Percentiles rank a stretch among this genome's conserved stretches.
These are phyloP conservation scores for Aspergillus candidus DNA, from an alignment of 2,329 filamentous ascomycete species.

Conservation along the genomic window DNA sequence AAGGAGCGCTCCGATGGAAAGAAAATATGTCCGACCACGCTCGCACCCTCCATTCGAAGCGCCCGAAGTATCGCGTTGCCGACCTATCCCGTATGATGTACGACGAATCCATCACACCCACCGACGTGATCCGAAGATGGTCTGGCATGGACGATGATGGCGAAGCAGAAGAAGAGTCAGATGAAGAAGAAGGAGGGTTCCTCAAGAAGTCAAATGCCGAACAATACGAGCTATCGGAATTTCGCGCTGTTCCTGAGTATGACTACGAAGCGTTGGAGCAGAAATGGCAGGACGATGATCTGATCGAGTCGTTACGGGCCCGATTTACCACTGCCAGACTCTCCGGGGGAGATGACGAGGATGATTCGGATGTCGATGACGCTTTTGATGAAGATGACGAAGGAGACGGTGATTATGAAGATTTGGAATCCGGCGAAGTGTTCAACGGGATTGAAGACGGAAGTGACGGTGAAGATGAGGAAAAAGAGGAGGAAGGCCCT, in stretches of 20 bases:
- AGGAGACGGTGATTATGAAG: conserved; percentile 77
- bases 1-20: conserved; percentile 77
- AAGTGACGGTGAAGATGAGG: conserved; percentile 44
- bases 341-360: conserved; percentile 50
- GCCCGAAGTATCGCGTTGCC: conserved; percentile 66
- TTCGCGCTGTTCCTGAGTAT: conserved; percentile 69
- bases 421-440: conserved; percentile 70
- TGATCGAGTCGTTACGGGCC: conserved; percentile 65
- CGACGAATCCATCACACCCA: conserved; percentile 68
- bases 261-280: conserved; percentile 74
- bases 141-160: conserved; percentile 61
- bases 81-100: conserved; percentile 88
- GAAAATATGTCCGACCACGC: conserved; percentile 74
- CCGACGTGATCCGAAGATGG: conserved; percentile 74
- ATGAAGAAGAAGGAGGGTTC: conserved; percentile 62
- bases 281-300: conserved; percentile 78
- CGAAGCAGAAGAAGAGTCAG: conserved; percentile 47
- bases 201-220: conserved; percentile 53
- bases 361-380: conserved; percentile 45
- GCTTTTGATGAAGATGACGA: conserved; percentile 56
- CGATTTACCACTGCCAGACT: conserved; percentile 69
- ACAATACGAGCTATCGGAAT: conserved; percentile 54
- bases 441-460: conserved; percentile 39
- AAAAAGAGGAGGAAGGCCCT: conserved; percentile 29
- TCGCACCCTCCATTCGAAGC: conserved; percentile 61